Conservation (phyloP, 2,329 filamentous ascomycete genomes). For the Macroventuria anomochaeta region DNA sequence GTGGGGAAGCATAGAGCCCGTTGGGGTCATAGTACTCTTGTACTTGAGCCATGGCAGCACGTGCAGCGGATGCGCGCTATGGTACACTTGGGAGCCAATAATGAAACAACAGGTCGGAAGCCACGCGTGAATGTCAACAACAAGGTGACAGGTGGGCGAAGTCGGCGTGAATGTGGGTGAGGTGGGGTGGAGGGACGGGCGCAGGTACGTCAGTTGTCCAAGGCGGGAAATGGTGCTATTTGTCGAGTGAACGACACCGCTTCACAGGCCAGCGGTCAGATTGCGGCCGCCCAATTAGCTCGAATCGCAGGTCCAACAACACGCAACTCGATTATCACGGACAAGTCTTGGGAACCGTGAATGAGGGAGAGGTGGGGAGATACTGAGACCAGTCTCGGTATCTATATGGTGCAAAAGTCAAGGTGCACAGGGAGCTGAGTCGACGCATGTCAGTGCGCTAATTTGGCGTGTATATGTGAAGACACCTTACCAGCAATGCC, state of each 20-base stretch:
- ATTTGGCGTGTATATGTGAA: slow-evolving; percentile 19
- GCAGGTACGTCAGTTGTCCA: slow-evolving; percentile 29
- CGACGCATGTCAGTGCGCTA: slow-evolving; percentile 28
- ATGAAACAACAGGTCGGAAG: slow-evolving; percentile 3
- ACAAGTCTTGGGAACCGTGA: slow-evolving; percentile 15
- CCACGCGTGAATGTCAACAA: slow-evolving; percentile 1
- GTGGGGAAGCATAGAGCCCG: slow-evolving; percentile 10
- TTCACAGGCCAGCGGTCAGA: slow-evolving; percentile 34
- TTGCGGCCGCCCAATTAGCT: slow-evolving; percentile 8
- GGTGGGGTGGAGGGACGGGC: slow-evolving; percentile 19
- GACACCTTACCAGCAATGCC: slow-evolving; percentile 33
- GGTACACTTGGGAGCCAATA: slow-evolving; percentile 3
- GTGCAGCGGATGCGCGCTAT: slow-evolving; percentile 5
- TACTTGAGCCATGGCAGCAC: slow-evolving; percentile 24
- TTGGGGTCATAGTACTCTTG: slow-evolving; percentile 10
- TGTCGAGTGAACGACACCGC: slow-evolving; percentile 29
- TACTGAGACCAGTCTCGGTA: slow-evolving; percentile 21
- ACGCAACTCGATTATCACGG: neutral
- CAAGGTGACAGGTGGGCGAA: slow-evolving; percentile 12
- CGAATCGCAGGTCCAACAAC: neutral
- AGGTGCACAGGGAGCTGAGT: slow-evolving; percentile 21
- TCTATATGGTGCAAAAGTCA: slow-evolving; percentile 28
- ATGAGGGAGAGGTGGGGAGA: slow-evolving; percentile 20
- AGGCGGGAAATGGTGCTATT: slow-evolving; percentile 24
- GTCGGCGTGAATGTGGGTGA: slow-evolving; percentile 28